phyloP scores from a whole-genome alignment of 2,329 filamentous ascomycete species.

The Phyllosticta capitalensis region DNA sequence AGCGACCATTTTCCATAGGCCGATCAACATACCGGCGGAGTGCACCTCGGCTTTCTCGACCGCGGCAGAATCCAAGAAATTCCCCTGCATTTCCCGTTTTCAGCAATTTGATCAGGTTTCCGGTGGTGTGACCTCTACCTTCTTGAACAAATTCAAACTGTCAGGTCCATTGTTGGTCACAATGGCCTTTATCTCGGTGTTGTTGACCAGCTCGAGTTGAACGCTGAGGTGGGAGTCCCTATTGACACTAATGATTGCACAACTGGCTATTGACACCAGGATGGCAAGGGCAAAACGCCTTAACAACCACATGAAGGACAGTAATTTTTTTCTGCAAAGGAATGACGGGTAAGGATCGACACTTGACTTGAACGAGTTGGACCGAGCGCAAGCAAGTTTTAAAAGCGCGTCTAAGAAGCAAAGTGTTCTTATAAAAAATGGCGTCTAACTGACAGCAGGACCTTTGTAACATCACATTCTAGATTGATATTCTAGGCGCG shows the following conservation, averaged over 20 bases:
- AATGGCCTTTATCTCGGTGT: slow-evolving; percentile 45
- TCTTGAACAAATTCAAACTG: slow-evolving; percentile 44
- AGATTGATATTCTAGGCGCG: not conserved
- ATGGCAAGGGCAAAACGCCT: not conserved
- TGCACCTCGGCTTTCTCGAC: slow-evolving; percentile 47
- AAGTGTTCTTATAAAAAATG: not conserved
- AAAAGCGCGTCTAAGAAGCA: not conserved
- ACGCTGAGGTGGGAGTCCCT: slow-evolving; percentile 4
- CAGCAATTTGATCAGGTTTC: not conserved
- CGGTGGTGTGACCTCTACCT: slow-evolving; percentile 11
- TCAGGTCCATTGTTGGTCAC: slow-evolving; percentile 45
- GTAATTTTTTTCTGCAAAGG: not conserved
- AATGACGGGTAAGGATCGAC: not conserved
- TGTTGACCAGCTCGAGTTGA: slow-evolving; percentile 29
- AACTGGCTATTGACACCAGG: not conserved
- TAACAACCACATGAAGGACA: slow-evolving; percentile 1
- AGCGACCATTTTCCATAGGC: not conserved
- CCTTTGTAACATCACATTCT: not conserved
- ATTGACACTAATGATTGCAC: not conserved
- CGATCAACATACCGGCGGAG: slow-evolving; percentile 33
- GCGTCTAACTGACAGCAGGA: not conserved
- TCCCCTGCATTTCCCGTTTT: slow-evolving; percentile 22
- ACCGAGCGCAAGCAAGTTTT: not conserved
- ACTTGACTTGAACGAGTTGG: slow-evolving; percentile 6
- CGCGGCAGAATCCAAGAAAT: slow-evolving; percentile 43